Evolutionary conservation across 2,329 filamentous ascomycete species (phyloP).

Genomic region (Pestalotiopsis sp.): DNA sequence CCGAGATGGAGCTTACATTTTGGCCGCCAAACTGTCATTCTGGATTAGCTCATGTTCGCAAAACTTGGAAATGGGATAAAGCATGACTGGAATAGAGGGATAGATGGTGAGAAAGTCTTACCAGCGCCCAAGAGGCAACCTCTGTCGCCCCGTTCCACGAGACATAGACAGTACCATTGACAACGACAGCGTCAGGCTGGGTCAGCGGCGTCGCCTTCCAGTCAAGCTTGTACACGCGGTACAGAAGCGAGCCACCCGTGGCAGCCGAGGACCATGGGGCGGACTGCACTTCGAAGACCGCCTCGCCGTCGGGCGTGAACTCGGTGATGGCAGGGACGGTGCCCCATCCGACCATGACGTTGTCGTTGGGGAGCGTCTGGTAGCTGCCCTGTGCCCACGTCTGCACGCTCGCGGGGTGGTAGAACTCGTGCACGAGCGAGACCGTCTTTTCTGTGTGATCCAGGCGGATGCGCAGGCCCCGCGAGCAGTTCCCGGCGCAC

Average conservation of each 20-base stretch:
- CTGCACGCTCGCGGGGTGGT: constrained; percentile 36
- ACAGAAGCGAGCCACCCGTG: background rate
- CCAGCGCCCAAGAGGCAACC: background rate
- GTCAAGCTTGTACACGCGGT: background rate
- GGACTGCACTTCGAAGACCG: background rate
- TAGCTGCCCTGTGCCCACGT: constrained; percentile 47
- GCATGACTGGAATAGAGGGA: too few relatives aligned
- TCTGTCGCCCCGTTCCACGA: background rate
- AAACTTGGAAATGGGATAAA: background rate
- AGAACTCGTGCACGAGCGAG: constrained; percentile 46
- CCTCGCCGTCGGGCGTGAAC: background rate
- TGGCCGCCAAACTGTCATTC: background rate
- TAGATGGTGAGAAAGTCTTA: background rate
- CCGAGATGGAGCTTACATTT: background rate
- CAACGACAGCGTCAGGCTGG: background rate
- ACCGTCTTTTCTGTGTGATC: constrained; percentile 35
- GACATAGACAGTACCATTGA: background rate
- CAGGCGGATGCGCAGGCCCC: background rate
- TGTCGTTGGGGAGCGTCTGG: constrained; percentile 55
- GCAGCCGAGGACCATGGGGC: background rate
- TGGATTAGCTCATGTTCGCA: background rate
- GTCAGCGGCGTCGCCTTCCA: background rate
- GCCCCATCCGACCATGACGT: constrained; percentile 38
- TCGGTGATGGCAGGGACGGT: background rate
- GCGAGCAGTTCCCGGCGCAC: background rate